Evolutionary conservation across 2,329 filamentous ascomycete species (phyloP).

Genomic region (Colletotrichum tofieldiae): DNA sequence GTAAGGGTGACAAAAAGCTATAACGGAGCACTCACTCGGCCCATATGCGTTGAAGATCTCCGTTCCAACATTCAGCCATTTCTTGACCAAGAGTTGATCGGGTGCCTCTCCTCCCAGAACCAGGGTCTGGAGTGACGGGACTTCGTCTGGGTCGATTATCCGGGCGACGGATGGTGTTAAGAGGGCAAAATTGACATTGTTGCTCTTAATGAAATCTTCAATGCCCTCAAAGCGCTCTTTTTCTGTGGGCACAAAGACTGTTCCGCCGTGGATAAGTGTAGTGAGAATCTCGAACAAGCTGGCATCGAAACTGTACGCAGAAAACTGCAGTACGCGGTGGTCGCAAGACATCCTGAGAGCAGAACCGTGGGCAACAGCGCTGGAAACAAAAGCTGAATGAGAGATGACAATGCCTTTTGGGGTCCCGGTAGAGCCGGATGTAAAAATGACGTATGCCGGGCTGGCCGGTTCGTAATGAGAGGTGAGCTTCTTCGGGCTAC

Average conservation of each 20-base stretch:
- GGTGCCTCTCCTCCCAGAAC: conserved; percentile 33
- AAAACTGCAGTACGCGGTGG: conserved; percentile 46
- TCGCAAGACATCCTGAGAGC: conserved; percentile 8
- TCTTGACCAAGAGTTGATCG: conserved; percentile 1
- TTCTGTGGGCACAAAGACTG: conserved; percentile 58
- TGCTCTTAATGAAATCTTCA: conserved; percentile 20
- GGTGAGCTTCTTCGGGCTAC: neutral
- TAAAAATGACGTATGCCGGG: conserved; percentile 54
- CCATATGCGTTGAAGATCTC: conserved; percentile 49
- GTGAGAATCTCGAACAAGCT: conserved; percentile 55
- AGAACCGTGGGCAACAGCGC: conserved; percentile 41
- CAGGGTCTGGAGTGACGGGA: conserved; percentile 12
- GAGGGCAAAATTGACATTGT: conserved; percentile 2
- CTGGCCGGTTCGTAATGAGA: conserved; percentile 25
- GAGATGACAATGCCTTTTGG: conserved; percentile 63
- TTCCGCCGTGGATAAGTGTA: conserved; percentile 55
- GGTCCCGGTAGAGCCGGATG: conserved; percentile 62
- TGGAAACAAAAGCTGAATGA: conserved; percentile 45
- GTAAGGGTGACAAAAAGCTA: conserved; percentile 56
- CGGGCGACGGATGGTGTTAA: conserved; percentile 37
- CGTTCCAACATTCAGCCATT: conserved; percentile 46
- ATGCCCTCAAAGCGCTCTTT: conserved; percentile 49
- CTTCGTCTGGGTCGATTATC: conserved; percentile 8
- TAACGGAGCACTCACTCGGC: conserved; percentile 58
- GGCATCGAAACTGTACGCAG: conserved; percentile 57